Conservation (phyloP, 2,329 filamentous ascomycete species). For the Cytospora schulzeri region DNA sequence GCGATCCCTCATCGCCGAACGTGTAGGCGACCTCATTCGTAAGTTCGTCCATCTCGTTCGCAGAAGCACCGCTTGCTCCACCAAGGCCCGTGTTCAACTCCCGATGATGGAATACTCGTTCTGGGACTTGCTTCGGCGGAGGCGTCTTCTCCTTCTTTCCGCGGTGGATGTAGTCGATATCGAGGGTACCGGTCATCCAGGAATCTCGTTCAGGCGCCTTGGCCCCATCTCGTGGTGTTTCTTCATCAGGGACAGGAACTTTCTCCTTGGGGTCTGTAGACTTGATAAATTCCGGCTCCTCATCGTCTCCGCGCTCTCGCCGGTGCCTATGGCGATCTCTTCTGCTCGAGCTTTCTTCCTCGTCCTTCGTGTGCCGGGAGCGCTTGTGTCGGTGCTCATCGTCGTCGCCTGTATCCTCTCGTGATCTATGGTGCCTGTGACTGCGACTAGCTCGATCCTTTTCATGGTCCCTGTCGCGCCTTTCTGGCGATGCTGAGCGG, state of each 20-base stretch:
- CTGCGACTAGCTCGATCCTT: slow-evolving; percentile 38
- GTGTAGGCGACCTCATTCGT: slow-evolving; percentile 71
- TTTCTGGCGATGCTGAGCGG: slow-evolving; percentile 35
- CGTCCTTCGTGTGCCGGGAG: slow-evolving; percentile 38
- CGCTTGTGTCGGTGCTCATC: slow-evolving; percentile 41
- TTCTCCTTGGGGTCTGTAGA: slow-evolving; percentile 52
- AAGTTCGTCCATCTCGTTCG: slow-evolving; percentile 61
- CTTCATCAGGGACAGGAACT: slow-evolving; percentile 49
- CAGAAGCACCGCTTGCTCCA: slow-evolving; percentile 25
- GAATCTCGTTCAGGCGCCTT: slow-evolving; percentile 68
- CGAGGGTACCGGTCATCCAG: slow-evolving; percentile 89
- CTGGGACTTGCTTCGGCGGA: slow-evolving; percentile 59
- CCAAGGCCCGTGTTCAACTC: slow-evolving; percentile 72
- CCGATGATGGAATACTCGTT: slow-evolving; percentile 73
- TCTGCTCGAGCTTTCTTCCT: slow-evolving; percentile 45
- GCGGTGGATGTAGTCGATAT: slow-evolving; percentile 80
- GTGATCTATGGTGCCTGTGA: slow-evolving; percentile 41
- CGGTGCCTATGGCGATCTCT: slow-evolving; percentile 32
- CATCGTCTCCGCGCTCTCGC: slow-evolving; percentile 34
- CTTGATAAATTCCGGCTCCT: slow-evolving; percentile 44
- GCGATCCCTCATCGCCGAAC: slow-evolving; percentile 86
- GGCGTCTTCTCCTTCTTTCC: slow-evolving; percentile 57
- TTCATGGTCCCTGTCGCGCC: slow-evolving; percentile 36
- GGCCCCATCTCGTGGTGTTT: slow-evolving; percentile 33
- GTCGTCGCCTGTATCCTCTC: slow-evolving; percentile 46